Base-by-base conservation (phyloP, 495 filamentous ascomycete species). In the Penicillium herquei region DNA sequence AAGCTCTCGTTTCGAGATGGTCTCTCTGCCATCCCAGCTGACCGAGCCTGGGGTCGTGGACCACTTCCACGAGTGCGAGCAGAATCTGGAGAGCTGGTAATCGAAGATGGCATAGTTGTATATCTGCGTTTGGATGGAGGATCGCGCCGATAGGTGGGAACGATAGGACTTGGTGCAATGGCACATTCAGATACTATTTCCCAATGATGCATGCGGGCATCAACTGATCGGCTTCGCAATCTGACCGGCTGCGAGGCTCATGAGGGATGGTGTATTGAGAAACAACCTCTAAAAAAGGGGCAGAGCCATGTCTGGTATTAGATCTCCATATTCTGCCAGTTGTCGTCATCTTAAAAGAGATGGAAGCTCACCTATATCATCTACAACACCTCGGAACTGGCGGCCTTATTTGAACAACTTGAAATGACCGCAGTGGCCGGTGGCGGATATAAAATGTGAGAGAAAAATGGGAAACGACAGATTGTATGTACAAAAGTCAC, bases 81-180 rank as follows among this genome's bases (percentile, higher is more conserved):
- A 13, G 37, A 41, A 7, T 48, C 51, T 45, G 53, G 35, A 6
- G 54, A 56, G 13, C 56, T 59, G 42, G 60, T 49, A 2, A 64
- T 42, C 16, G 67, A 49, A 16, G 68, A 52, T 12, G 70, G 60
- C 69, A 74, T 74, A 49, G 57, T 70, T 63, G 50, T 58, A 5
- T 60, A 39, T 44, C 55, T 61, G 39, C 65, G 68, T 57, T 67
- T 70, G 42, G 59, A 55, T 14, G 54, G 51, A 8, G 64, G 65
- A 63, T 63, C 63, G 40, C 63, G 65, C 51, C 74, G 72, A 56
- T 65, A 69, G 17, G 70, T 78, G 48, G 70, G 70, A 37, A 78
- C 70, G 35, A 72, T 65, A 47, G 75, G 75, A 58, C 70, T 70
- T n/a, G 73, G 73, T 56, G 75, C 75, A 50, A 70, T 61, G 44